phyloP scores from a whole-genome alignment of 2,329 filamentous ascomycete genomes.

The Sporothrix pseudoabietina region DNA sequence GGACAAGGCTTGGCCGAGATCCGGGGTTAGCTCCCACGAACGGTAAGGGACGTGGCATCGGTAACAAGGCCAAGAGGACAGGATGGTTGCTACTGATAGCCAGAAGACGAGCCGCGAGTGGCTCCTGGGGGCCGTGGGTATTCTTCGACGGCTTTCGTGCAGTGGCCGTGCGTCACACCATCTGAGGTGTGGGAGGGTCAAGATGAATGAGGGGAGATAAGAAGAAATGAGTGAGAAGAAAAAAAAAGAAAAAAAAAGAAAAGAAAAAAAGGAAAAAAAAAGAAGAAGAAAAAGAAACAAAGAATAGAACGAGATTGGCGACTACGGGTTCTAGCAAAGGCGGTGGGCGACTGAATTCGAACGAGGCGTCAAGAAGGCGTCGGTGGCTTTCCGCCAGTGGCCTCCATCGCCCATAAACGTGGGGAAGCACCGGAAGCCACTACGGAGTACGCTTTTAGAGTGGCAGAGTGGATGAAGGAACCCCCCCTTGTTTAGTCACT shows the following conservation, averaged over 20 bases:
- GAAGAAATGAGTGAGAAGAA: too few relatives aligned
- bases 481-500: not conserved
- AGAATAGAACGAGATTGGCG: not conserved
- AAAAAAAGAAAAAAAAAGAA: not conserved
- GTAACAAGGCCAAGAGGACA: not conserved
- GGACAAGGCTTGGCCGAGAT: not conserved
- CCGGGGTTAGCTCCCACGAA: not conserved
- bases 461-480: not conserved
- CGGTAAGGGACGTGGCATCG: not conserved
- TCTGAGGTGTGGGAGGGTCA: not conserved
- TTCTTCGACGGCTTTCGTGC: not conserved
- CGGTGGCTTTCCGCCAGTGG: not conserved
- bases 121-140: not conserved
- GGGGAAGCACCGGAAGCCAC: slow-evolving; percentile 10
- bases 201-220: not conserved
- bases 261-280: not conserved
- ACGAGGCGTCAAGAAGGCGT: not conserved
- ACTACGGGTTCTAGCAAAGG: not conserved
- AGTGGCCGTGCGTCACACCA: slow-evolving; percentile 6
- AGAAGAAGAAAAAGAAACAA: not conserved
- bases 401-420: not conserved
- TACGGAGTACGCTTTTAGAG: too few relatives aligned
- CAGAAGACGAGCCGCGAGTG: not conserved
- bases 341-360: slow-evolving; percentile 1
- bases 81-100: slow-evolving; percentile 5